phyloP scores from a whole-genome alignment of 164 flowering plant species.

The Protea cynaroides region DNA sequence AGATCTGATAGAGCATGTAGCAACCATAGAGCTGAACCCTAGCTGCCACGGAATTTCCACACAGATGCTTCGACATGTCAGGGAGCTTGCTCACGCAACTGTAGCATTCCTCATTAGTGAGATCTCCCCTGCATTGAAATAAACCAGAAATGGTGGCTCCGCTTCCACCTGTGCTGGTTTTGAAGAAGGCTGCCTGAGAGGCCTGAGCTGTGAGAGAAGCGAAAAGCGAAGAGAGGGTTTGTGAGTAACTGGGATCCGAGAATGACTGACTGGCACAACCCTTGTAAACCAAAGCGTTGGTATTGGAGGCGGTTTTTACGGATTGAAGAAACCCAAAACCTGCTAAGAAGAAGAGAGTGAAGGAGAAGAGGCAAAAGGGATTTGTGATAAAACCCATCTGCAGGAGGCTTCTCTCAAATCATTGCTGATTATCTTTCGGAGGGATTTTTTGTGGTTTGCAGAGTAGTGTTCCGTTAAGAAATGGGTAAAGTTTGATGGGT shows the following conservation, averaged over 20 bases:
- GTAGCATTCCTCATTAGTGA: constrained; percentile 62
- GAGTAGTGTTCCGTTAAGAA: no score
- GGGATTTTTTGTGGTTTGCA: not conserved
- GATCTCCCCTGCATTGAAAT: constrained; percentile 90
- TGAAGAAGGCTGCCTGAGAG: constrained; percentile 63
- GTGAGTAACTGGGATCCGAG: constrained; percentile 58
- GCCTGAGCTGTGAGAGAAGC: constrained; percentile 62
- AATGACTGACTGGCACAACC: constrained; percentile 74
- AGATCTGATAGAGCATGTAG: constrained; percentile 58
- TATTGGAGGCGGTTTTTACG: constrained; percentile 40
- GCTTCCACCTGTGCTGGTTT: constrained; percentile 51
- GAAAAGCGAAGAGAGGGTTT: constrained; percentile 58
- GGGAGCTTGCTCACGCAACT: constrained; percentile 71
- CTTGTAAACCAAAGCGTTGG: constrained; percentile 59
- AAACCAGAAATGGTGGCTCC: constrained; percentile 54
- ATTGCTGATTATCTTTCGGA: constrained; percentile 21
- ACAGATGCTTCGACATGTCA: constrained; percentile 31
- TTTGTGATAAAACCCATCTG: constrained; percentile 39
- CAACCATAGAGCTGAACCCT: constrained; percentile 87
- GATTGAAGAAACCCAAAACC: constrained; percentile 17
- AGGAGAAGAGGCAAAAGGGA: constrained; percentile 15
- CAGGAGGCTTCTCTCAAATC: constrained; percentile 27
- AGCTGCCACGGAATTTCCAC: constrained; percentile 62
- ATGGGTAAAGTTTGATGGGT: not conserved
- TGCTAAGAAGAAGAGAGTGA: constrained; percentile 15